Percentiles rank a stretch among this genome's conserved stretches.
Conservation (phyloP, 805 yeast genomes). For the Monosporozyma servazzii region DNA sequence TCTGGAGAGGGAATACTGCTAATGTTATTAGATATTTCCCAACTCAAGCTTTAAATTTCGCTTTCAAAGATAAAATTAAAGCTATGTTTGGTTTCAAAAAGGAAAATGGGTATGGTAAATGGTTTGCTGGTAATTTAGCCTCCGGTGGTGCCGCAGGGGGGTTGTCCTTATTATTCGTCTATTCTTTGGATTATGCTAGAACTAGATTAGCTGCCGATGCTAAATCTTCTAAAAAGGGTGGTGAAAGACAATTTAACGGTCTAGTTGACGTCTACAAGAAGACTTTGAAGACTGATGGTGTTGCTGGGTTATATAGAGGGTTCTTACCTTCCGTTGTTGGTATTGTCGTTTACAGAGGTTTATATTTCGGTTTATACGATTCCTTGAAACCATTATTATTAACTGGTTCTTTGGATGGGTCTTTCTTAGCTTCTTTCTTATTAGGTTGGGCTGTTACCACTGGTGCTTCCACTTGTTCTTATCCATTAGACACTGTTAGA, state of each 20-base stretch:
- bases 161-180: constrained; percentile 82
- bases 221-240: constrained; percentile 36
- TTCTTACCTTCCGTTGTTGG: constrained; percentile 97
- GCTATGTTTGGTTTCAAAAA: constrained; percentile 94
- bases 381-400: constrained; percentile 91
- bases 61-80: constrained; percentile 97
- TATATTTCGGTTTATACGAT: constrained; percentile 96
- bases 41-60: constrained; percentile 97
- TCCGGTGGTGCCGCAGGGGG: constrained; percentile 98
- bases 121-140: constrained; percentile 95
- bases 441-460: constrained; percentile 98
- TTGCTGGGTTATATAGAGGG: constrained; percentile 99
- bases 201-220: constrained; percentile 97
- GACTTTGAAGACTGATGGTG: constrained; percentile 92
- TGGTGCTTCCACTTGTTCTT: constrained; percentile 97
- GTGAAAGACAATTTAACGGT: constrained; percentile 92
- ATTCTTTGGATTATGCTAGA: constrained; percentile 95
- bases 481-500: constrained; percentile 98
- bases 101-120: constrained; percentile 79
- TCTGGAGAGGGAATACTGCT: constrained; percentile 99
- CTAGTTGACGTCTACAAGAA: constrained; percentile 91
- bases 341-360: constrained; percentile 98
- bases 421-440: constrained; percentile 89
- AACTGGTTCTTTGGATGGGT: constrained; percentile 90
- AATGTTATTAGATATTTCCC: constrained; percentile 99